These are phyloP conservation scores for Penicillium waksmanii DNA, from an alignment of 495 filamentous ascomycete genomes.

Conservation along the genomic window DNA sequence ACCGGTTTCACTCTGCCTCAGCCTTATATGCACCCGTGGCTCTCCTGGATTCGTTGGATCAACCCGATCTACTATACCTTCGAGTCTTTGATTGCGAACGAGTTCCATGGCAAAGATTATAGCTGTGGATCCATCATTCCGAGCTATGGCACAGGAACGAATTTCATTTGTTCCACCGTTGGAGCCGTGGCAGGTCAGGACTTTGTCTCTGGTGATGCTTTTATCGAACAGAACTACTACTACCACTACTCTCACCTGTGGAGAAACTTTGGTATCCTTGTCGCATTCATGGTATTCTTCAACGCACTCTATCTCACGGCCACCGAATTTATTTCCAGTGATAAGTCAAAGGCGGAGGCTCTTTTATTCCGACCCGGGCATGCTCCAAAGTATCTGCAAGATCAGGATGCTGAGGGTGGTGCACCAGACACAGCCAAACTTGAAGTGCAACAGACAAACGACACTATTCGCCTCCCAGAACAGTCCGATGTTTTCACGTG, in stretches of 20 bases:
- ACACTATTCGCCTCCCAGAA: constrained; percentile 48
- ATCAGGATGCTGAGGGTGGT: constrained; percentile 25
- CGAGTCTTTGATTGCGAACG: constrained; percentile 47
- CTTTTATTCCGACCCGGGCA: constrained; percentile 43
- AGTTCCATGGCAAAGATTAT: constrained; percentile 59
- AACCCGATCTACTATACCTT: constrained; percentile 47
- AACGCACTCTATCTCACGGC: constrained; percentile 41
- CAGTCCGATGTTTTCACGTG: constrained; percentile 68
- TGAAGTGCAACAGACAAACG: constrained; percentile 23
- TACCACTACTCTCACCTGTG: constrained; percentile 61
- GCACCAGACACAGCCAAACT: constrained; percentile 14
- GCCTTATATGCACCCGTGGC: constrained; percentile 50
- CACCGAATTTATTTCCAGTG: constrained; percentile 38
- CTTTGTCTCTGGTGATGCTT: constrained; percentile 52
- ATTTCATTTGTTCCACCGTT: constrained; percentile 50
- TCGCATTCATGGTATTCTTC: constrained; percentile 62
- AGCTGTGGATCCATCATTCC: constrained; percentile 45
- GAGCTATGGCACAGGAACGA: constrained; percentile 43
- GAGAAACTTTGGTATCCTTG: constrained; percentile 66
- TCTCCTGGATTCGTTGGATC: constrained; percentile 48
- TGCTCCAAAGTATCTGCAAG: constrained; percentile 31
- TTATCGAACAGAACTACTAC: constrained; percentile 53
- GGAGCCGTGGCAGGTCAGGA: constrained; percentile 55
- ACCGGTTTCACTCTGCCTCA: constrained; percentile 47
- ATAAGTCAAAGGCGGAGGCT: constrained; percentile 38